phyloP scores from a whole-genome alignment of 1,284 basidiomycete genomes.

The Apiotrichum mycotoxinovorans region DNA sequence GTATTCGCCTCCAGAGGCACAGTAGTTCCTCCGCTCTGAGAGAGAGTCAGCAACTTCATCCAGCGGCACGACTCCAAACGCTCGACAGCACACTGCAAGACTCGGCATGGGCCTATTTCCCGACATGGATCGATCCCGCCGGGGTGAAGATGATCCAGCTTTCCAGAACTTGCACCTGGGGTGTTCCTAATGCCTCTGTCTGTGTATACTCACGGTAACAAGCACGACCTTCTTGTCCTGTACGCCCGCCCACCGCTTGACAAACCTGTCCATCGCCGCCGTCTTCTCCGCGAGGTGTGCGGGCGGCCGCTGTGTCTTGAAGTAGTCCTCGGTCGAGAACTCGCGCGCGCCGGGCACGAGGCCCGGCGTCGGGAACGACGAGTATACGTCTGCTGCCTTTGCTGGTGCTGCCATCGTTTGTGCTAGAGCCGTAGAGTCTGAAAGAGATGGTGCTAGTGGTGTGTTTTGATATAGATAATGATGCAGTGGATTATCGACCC shows the following conservation, averaged over 20 bases:
- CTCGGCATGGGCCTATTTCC: too few species aligned
- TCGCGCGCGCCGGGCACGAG: conserved; percentile 12
- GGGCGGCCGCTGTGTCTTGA: conserved; percentile 75
- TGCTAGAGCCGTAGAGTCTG: not conserved
- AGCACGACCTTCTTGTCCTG: conserved; percentile 76
- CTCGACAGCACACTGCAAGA: too few species aligned
- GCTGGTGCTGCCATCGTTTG: not conserved
- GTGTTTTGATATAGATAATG: not conserved
- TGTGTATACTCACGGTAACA: conserved; percentile 90
- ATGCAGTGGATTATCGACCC: too few species aligned
- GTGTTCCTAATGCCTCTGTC: too few species aligned
- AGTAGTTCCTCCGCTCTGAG: conserved; percentile 88
- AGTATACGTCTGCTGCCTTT: not conserved
- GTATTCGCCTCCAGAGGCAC: conserved; percentile 94
- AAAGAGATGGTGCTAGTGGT: not conserved
- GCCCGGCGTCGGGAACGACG: conserved; percentile 5
- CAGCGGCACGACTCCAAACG: not conserved
- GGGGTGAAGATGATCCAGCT: too few species aligned
- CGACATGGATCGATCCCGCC: too few species aligned
- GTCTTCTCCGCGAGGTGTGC: conserved; percentile 64
- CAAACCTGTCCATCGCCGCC: conserved; percentile 63
- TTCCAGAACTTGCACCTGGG: too few species aligned
- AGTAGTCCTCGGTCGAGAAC: conserved; percentile 83
- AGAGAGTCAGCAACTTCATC: conserved; percentile 11
- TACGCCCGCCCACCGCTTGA: conserved; percentile 61